Conservation (phyloP, 106 monocot genomes). For the Dioscorea dumetorum region DNA sequence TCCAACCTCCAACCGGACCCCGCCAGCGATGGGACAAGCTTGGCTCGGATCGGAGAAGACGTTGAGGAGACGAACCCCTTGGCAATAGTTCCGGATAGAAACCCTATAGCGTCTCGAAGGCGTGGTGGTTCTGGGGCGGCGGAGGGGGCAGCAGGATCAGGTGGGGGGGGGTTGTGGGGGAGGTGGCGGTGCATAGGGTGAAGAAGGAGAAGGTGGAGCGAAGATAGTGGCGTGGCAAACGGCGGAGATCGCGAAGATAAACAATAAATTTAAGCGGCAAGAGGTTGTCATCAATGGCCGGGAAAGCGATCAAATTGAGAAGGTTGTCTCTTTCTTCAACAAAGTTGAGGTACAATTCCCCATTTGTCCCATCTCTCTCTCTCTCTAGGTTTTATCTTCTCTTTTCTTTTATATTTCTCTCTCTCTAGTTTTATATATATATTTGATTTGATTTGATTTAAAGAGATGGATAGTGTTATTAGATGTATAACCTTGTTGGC, state of each 20-base stretch:
- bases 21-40: neutral
- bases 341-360: too few relatives aligned
- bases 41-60: conserved; percentile 51
- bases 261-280: too few relatives aligned
- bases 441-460: too few relatives aligned
- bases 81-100: conserved; percentile 66
- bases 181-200: conserved; percentile 51
- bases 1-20: conserved; percentile 23
- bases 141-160: neutral
- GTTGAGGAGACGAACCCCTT: conserved; percentile 78
- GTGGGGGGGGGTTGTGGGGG: conserved; percentile 21
- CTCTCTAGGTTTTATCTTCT: too few relatives aligned
- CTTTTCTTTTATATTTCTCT: too few relatives aligned
- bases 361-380: neutral
- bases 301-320: too few relatives aligned
- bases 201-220: conserved; percentile 78
- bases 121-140: neutral
- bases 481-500: too few relatives aligned
- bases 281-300: too few relatives aligned
- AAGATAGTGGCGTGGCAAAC: conserved; percentile 88
- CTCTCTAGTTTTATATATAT: too few relatives aligned
- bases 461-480: too few relatives aligned
- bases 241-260: conserved; percentile 73
- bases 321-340: too few relatives aligned
- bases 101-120: conserved; percentile 49